Evolutionary conservation across 2,329 filamentous ascomycete genomes (phyloP).

Genomic region (Tetracladium maxilliforme): DNA sequence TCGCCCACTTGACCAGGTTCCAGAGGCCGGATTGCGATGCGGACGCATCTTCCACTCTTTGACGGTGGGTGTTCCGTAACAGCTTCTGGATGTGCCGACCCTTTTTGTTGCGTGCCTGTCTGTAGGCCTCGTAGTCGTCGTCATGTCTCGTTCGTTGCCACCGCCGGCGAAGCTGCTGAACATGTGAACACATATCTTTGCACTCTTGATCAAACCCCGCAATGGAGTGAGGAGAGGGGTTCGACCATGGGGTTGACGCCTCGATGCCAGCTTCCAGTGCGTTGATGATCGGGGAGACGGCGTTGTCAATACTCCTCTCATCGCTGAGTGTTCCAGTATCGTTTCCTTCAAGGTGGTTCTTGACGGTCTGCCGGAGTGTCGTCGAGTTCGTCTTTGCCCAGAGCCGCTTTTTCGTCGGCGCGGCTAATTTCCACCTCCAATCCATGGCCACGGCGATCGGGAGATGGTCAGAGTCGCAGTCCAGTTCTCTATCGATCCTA

Average conservation of each 20-base stretch:
- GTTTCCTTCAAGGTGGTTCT: slow-evolving; percentile 1
- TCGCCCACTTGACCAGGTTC: slow-evolving; percentile 5
- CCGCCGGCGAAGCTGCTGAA: no score
- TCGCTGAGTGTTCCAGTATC: slow-evolving; percentile 3
- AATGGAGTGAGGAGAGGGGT: no score
- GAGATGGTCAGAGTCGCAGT: slow-evolving; percentile 9
- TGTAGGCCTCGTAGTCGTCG: not conserved
- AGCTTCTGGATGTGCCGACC: slow-evolving; percentile 6
- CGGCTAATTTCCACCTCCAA: slow-evolving; percentile 8
- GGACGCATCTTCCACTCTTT: slow-evolving; percentile 5
- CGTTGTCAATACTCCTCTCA: slow-evolving; percentile 7
- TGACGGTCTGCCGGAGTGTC: slow-evolving; percentile 6
- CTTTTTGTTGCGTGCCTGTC: slow-evolving; percentile 3
- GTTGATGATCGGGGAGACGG: slow-evolving; percentile 7
- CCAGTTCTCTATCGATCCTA: slow-evolving; percentile 5
- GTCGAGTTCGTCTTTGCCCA: slow-evolving; percentile 6
- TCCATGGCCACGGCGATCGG: slow-evolving; percentile 7
- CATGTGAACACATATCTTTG: no score
- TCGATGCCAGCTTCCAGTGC: slow-evolving; percentile 7
- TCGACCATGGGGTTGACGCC: no score
- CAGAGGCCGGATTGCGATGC: no score
- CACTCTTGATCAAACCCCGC: no score
- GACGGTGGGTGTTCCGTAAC: slow-evolving; percentile 2
- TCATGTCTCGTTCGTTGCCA: no score
- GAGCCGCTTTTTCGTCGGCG: slow-evolving; percentile 3